Evolutionary conservation across 2,329 filamentous ascomycete species (phyloP).

Genomic region (Lithohypha guttulata): DNA sequence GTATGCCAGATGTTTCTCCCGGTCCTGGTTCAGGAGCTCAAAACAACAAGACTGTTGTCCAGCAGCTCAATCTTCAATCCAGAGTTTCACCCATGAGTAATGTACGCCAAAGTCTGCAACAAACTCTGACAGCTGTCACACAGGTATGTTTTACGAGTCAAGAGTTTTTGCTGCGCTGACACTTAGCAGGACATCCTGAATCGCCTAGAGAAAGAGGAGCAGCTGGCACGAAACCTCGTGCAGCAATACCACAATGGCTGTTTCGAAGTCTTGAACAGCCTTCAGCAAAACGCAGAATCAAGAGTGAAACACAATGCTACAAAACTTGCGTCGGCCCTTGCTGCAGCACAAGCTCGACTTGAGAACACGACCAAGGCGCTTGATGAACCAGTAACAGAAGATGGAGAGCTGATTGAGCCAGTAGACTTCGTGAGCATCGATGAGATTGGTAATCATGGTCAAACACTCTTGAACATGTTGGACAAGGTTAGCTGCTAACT

Average conservation of each 20-base stretch:
- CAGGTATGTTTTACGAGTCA: background rate
- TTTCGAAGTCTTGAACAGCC: background rate
- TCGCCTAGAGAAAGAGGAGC: background rate
- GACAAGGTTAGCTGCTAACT: background rate
- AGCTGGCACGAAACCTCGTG: background rate
- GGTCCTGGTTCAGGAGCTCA: background rate
- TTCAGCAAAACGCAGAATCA: background rate
- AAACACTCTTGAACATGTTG: background rate
- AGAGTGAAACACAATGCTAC: background rate
- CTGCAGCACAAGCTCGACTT: background rate
- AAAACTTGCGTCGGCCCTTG: background rate
- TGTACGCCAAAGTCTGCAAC: background rate
- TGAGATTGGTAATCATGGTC: background rate
- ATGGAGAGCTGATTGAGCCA: background rate
- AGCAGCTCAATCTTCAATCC: background rate
- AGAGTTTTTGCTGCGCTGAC: background rate
- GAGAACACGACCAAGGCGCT: background rate
- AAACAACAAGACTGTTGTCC: background rate
- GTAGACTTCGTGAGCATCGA: background rate
- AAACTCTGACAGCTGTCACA: background rate
- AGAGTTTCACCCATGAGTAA: background rate
- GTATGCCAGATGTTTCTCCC: background rate
- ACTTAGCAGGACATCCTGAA: background rate
- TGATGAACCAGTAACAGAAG: background rate
- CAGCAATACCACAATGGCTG: constrained; percentile 1